Evolutionary conservation across 257 asterid genomes (phyloP).

Genomic region (Ehretia macrophylla): DNA sequence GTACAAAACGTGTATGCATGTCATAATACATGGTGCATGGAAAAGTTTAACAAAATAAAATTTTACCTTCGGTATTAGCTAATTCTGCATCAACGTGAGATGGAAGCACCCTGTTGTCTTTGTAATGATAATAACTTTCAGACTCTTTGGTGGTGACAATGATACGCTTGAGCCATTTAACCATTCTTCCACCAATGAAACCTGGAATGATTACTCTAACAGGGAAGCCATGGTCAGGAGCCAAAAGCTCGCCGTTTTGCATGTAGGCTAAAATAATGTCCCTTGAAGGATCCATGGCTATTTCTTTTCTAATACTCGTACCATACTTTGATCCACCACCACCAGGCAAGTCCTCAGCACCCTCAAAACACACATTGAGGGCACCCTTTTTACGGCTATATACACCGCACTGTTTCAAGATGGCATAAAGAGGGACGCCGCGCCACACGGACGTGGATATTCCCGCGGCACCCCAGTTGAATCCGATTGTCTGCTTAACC

Average conservation of each 20-base stretch:
- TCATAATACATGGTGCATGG: no score
- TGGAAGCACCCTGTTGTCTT: conserved; percentile 77
- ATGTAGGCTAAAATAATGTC: conserved; percentile 79
- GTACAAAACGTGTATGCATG: no score
- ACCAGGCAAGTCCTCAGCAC: conserved; percentile 86
- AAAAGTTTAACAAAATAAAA: neutral
- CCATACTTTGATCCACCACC: conserved; percentile 95
- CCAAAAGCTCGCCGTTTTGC: conserved; percentile 74
- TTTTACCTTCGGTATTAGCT: conserved; percentile 77
- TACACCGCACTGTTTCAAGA: conserved; percentile 65
- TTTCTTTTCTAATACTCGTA: conserved; percentile 55
- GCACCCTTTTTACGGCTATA: conserved; percentile 48
- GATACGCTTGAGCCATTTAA: conserved; percentile 81
- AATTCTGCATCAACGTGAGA: conserved; percentile 89
- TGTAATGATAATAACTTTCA: conserved; percentile 65
- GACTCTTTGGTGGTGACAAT: conserved; percentile 68
- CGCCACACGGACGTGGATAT: conserved; percentile 83
- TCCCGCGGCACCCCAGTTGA: conserved; percentile 94
- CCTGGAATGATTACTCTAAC: conserved; percentile 85
- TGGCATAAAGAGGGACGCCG: conserved; percentile 68
- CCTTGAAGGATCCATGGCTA: conserved; percentile 77
- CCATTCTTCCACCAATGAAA: conserved; percentile 93
- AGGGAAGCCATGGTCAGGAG: conserved; percentile 92
- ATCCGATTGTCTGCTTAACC: conserved; percentile 79
- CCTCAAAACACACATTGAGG: conserved; percentile 73